Conservation (phyloP, 2,329 filamentous ascomycete genomes). For the Trichophyton simii region DNA sequence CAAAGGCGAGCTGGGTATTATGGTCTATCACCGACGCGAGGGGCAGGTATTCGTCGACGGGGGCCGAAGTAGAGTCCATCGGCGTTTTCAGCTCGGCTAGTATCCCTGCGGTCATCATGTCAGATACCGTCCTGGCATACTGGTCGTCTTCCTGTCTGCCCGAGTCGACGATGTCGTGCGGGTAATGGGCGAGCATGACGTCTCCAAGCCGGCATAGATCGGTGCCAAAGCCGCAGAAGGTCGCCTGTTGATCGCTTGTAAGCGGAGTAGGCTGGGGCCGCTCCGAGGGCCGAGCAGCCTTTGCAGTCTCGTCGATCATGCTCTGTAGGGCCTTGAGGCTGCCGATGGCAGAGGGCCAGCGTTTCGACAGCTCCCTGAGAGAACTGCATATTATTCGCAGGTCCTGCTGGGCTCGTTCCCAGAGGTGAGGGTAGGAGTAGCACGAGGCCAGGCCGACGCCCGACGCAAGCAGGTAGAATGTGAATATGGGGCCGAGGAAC, state of each 20-base stretch:
- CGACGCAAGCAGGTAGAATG: slow-evolving; percentile 31
- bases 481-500: slow-evolving; percentile 33
- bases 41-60: slow-evolving; percentile 16
- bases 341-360: slow-evolving; percentile 22
- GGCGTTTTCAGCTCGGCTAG: slow-evolving; percentile 15
- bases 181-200: slow-evolving; percentile 13
- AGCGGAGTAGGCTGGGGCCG: slow-evolving; percentile 13
- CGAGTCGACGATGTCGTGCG: slow-evolving; percentile 10
- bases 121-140: slow-evolving; percentile 13
- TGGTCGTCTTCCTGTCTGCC: slow-evolving; percentile 13
- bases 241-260: slow-evolving; percentile 16
- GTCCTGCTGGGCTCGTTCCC: slow-evolving; percentile 15
- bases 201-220: slow-evolving; percentile 20
- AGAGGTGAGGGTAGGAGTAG: slow-evolving; percentile 19
- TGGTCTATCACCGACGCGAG: slow-evolving; percentile 17
- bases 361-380: slow-evolving; percentile 18
- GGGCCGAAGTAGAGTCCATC: slow-evolving; percentile 10
- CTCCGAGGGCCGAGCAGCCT: slow-evolving; percentile 9
- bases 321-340: slow-evolving; percentile 18
- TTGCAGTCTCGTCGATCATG: slow-evolving; percentile 16
- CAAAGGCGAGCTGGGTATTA: slow-evolving; percentile 10
- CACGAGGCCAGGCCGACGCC: slow-evolving; percentile 29
- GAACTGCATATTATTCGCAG: slow-evolving; percentile 18
- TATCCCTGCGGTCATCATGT: slow-evolving; percentile 17
- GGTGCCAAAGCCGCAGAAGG: slow-evolving; percentile 17